Evolutionary conservation across 1,284 basidiomycete genomes (phyloP).

Genomic region (Ceratobasidium sp.): DNA sequence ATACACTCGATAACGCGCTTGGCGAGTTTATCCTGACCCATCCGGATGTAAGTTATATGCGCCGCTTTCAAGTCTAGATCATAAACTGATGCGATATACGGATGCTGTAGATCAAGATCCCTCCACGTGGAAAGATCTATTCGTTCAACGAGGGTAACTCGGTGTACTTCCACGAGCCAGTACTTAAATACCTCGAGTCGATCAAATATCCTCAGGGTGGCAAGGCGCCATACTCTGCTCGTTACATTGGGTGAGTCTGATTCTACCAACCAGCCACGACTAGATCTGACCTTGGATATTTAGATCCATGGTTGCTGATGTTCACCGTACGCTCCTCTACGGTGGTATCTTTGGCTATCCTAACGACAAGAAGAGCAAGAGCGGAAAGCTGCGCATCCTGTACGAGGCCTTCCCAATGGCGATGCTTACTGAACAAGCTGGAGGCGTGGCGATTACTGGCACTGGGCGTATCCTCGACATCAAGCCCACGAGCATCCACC

Average conservation of each 20-base stretch:
- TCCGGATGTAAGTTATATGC: constrained; percentile 73
- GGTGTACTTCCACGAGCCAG: constrained; percentile 91
- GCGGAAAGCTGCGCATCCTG: constrained; percentile 91
- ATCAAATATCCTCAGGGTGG: constrained; percentile 89
- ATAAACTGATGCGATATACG: neutral
- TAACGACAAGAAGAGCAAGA: constrained; percentile 97
- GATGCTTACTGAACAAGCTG: constrained; percentile 93
- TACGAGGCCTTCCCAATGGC: constrained; percentile 99
- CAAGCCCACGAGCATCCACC: constrained; percentile 88
- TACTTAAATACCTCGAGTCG: constrained; percentile 88
- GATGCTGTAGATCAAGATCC: constrained; percentile 81
- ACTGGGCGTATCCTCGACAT: constrained; percentile 93
- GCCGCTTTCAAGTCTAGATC: neutral
- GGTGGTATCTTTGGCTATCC: constrained; percentile 99
- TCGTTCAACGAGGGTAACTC: constrained; percentile 99
- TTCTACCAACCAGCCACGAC: too few relatives aligned
- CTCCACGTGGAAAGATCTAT: constrained; percentile 96
- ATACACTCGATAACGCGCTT: constrained; percentile 94
- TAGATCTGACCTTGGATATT: neutral
- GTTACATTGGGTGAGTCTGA: constrained; percentile 83
- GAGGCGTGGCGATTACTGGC: constrained; percentile 95
- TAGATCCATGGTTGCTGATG: constrained; percentile 95
- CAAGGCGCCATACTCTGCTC: constrained; percentile 86
- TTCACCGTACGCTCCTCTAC: constrained; percentile 95
- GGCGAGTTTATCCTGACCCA: constrained; percentile 99